phyloP scores from a whole-genome alignment of 768 basidiomycete species.

The Calocybe gangraenosa region DNA sequence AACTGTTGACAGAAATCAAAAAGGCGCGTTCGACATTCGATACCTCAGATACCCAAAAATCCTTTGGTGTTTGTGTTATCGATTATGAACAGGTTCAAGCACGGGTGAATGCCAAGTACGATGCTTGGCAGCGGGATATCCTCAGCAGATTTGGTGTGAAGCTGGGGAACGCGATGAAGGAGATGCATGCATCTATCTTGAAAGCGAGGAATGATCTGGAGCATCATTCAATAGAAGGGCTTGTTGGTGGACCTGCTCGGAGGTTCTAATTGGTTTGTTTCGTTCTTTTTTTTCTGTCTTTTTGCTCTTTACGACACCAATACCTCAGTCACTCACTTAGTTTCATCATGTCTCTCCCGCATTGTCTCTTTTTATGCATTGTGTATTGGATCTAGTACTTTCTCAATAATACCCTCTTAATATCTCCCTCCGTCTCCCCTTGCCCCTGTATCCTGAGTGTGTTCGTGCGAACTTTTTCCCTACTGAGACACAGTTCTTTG shows the following conservation, averaged over 20 bases:
- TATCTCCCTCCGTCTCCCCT: not conserved
- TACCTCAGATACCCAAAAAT: slow-evolving; percentile 88
- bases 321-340: slow-evolving; percentile 15
- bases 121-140: slow-evolving; percentile 96
- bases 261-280: slow-evolving; percentile 37
- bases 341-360: slow-evolving; percentile 3
- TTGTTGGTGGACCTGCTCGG: slow-evolving; percentile 54
- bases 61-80: slow-evolving; percentile 90
- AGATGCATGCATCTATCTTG: slow-evolving; percentile 89
- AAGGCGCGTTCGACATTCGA: slow-evolving; percentile 96
- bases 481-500: slow-evolving; percentile 95
- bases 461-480: slow-evolving; percentile 89
- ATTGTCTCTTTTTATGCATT: slow-evolving; percentile 6
- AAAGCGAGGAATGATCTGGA: slow-evolving; percentile 96
- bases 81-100: slow-evolving; percentile 98
- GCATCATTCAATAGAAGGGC: slow-evolving; percentile 91
- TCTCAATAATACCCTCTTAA: slow-evolving; percentile 6
- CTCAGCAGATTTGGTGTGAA: slow-evolving; percentile 89
- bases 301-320: not conserved
- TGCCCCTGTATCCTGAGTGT: slow-evolving; percentile 49
- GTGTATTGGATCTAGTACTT: slow-evolving; percentile 14
- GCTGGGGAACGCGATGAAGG: slow-evolving; percentile 94
- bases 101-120: slow-evolving; percentile 97
- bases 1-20: slow-evolving; percentile 94
- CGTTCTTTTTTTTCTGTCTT: slow-evolving; percentile 4